Percentiles rank a stretch among this genome's conserved stretches.
Conservation (phyloP, 2,329 filamentous ascomycete species). For the Cladosporium halotolerans region DNA sequence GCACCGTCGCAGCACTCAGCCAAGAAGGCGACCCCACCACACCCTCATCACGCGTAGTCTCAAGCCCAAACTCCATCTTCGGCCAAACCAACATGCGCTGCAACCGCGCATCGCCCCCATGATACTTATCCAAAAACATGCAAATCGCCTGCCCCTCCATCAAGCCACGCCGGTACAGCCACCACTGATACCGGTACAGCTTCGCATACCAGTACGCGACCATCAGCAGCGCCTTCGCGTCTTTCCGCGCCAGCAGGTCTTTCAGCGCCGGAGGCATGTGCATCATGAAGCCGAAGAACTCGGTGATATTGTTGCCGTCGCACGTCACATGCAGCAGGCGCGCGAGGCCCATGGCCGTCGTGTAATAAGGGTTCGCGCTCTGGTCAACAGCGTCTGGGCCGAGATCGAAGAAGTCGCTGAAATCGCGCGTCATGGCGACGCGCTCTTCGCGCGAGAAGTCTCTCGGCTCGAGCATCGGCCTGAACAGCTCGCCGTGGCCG, state of each 20-base stretch:
- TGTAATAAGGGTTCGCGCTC: constrained; percentile 26
- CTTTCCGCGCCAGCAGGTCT: constrained; percentile 43
- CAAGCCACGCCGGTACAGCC: constrained; percentile 40
- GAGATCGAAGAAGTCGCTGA: constrained; percentile 11
- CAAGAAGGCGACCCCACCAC: background rate
- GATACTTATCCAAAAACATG: constrained; percentile 35
- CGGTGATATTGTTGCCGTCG: constrained; percentile 37
- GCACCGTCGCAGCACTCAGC: background rate
- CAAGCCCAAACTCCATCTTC: constrained; percentile 13
- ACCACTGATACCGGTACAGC: constrained; percentile 45
- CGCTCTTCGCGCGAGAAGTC: constrained; percentile 15
- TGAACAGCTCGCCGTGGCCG: background rate
- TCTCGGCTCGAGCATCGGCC: background rate
- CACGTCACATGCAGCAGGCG: constrained; percentile 33
- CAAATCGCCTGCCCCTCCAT: constrained; percentile 48
- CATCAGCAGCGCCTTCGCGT: constrained; percentile 49
- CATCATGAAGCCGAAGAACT: constrained; percentile 44
- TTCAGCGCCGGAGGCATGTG: constrained; percentile 42
- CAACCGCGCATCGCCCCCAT: constrained; percentile 12
- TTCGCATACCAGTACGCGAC: constrained; percentile 52
- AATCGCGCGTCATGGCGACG: constrained; percentile 6
- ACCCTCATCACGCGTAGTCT: background rate
- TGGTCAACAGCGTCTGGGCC: constrained; percentile 15
- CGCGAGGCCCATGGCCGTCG: constrained; percentile 28
- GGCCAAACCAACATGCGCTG: constrained; percentile 15